These are phyloP conservation scores for Aspergillus bridgeri DNA, from an alignment of 495 filamentous ascomycete genomes.

Conservation along the genomic window DNA sequence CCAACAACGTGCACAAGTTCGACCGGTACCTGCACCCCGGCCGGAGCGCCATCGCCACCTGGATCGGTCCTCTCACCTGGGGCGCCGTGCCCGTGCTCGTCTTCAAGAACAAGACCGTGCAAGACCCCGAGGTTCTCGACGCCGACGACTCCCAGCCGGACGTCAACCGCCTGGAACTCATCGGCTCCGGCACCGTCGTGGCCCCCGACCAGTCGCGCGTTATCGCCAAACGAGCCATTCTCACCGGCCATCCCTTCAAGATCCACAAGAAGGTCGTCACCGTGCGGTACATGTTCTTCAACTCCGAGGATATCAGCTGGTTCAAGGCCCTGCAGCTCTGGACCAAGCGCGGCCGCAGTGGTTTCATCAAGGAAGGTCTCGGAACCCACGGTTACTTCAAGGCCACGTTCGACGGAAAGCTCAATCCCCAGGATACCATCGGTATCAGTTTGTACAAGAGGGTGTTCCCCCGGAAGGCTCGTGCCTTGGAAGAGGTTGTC, in stretches of 20 bases:
- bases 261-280: constrained; percentile 97
- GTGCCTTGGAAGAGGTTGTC: constrained; percentile 44
- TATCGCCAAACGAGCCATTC: constrained; percentile 87
- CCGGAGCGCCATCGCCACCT: constrained; percentile 83
- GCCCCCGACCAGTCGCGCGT: constrained; percentile 75
- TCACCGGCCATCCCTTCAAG: constrained; percentile 96
- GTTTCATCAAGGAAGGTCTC: constrained; percentile 87
- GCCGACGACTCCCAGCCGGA: constrained; percentile 31
- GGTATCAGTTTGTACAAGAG: constrained; percentile 93
- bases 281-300: constrained; percentile 99
- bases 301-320: constrained; percentile 88
- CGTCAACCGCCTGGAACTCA: constrained; percentile 55
- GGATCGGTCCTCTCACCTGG: constrained; percentile 89
- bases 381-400: constrained; percentile 99
- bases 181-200: constrained; percentile 82
- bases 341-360: constrained; percentile 83
- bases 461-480: constrained; percentile 75
- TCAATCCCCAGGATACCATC: constrained; percentile 91
- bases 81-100: constrained; percentile 84
- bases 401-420: constrained; percentile 91
- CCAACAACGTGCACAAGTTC: constrained; percentile 95
- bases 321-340: constrained; percentile 95
- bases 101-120: constrained; percentile 58
- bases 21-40: constrained; percentile 91
- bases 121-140: constrained; percentile 42